Evolutionary conservation across 2,329 filamentous ascomycete genomes (phyloP).

Genomic region (Colletotrichum lini): DNA sequence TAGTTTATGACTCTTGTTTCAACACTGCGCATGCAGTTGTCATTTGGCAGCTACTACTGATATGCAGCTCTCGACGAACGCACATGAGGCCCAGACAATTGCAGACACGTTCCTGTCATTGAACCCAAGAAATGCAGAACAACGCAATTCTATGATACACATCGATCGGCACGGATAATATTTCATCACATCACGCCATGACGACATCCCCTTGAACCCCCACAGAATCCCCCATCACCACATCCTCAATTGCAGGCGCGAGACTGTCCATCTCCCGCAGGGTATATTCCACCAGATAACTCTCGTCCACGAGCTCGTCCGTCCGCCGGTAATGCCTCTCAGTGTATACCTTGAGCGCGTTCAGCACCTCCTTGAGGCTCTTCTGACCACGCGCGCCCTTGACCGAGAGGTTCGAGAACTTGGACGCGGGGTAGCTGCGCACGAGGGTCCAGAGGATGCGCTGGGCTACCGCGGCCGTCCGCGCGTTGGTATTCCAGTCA

Average conservation of each 20-base stretch:
- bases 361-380: constrained; percentile 85
- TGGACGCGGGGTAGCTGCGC: constrained; percentile 83
- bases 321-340: constrained; percentile 92
- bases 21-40: no score
- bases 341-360: constrained; percentile 90
- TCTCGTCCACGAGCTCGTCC: constrained; percentile 93
- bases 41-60: neutral
- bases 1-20: no score
- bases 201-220: constrained; percentile 59
- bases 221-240: constrained; percentile 53
- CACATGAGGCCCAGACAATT: neutral
- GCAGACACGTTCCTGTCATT: neutral
- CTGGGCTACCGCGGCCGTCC: constrained; percentile 88
- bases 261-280: constrained; percentile 91
- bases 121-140: neutral
- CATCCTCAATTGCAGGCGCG: constrained; percentile 59
- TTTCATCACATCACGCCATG: constrained; percentile 51
- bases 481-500: constrained; percentile 98
- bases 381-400: constrained; percentile 70
- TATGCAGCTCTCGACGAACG: neutral
- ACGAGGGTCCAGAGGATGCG: constrained; percentile 85
- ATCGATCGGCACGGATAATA: neutral
- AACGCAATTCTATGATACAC: neutral
- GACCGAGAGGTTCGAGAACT: constrained; percentile 79
- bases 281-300: constrained; percentile 94